Evolutionary conservation across 257 asterid genomes (phyloP), one percentile per base, ranked within the genome.

Genomic region (Leptodermis oblonga): DNA sequence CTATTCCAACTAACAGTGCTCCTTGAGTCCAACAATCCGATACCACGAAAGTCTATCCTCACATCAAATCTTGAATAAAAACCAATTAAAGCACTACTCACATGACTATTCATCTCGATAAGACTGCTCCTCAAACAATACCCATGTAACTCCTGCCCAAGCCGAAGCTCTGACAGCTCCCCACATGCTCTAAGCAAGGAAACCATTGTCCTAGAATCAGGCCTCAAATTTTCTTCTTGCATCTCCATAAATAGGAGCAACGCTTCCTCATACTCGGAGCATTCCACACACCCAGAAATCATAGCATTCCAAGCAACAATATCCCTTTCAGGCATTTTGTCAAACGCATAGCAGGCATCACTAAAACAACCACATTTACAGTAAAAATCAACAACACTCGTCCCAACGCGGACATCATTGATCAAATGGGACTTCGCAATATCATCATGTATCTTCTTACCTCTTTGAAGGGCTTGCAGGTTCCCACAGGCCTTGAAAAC

Each of bases 401-500:
- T 74, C 60, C 64, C 68, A 0, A 79, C 68, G 10, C 77, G 80
- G 59, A 74, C 72, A 49, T 79, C 74, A 15, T 48, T 51, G 4
- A 74, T 61, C 80, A 70, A 74, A 43, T n/a, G 64, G 34, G 61
- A 25, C 25, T 61, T 41, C 8, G 31, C 1, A 5, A 74, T 12
- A 54, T 67, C 66, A 1, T 28, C 14, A 6, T 74, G 82, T 61
- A 79, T 70, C 39, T 56, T 70, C 76, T 74, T 78, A 1, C 79
- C 82, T 33, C 52, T 53, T n/a, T 68, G 72, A 37, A 79, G 45
- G 56, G 74, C 69, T 65, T 71, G 22, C 13, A 71, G 20, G 49
- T 74, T 67, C 42, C 65, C 76, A 26, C 82, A 79, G 36, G 82
- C 82, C 80, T 79, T 74, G 72, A 79, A 66, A 66, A 79, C 52